These are phyloP conservation scores for Leccinum incarnatum DNA, from an alignment of 768 basidiomycete species.

Conservation along the genomic window DNA sequence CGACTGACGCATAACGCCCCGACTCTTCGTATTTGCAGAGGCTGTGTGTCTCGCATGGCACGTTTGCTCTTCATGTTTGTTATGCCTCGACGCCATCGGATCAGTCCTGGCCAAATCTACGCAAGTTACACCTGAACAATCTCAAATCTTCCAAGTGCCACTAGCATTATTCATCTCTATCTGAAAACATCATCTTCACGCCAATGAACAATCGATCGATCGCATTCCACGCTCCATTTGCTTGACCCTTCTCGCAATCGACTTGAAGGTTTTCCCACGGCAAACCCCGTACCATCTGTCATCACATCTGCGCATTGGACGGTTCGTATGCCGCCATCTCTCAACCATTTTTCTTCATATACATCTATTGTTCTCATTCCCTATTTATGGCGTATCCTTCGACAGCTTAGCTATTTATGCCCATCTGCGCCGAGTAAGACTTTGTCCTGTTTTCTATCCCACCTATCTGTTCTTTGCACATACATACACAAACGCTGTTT, in stretches of 20 bases:
- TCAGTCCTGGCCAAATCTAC: constrained; percentile 11
- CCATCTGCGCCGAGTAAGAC: constrained; percentile 26
- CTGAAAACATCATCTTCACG: constrained; percentile 20
- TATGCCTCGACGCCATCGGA: constrained; percentile 16
- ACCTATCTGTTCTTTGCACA: neutral
- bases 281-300: constrained; percentile 24
- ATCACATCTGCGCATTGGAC: constrained; percentile 30
- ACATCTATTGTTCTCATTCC: constrained; percentile 15
- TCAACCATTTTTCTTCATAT: constrained; percentile 8
- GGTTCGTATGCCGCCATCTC: constrained; percentile 25
- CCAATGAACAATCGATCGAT: constrained; percentile 21
- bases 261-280: constrained; percentile 7
- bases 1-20: constrained; percentile 11
- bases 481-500: too few relatives aligned
- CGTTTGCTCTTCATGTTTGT: constrained; percentile 13
- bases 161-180: constrained; percentile 19
- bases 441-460: neutral
- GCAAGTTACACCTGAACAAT: constrained; percentile 9
- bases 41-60: constrained; percentile 13
- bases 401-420: constrained; percentile 30
- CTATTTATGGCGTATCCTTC: constrained; percentile 33
- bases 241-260: constrained; percentile 25
- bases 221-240: constrained; percentile 32
- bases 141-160: constrained; percentile 14
- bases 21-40: constrained; percentile 12